A percentile compares a stretch with the other conserved stretches of the same genome.
Conservation (phyloP, 176 grass and related monocot genomes). For the Hyparrhenia diplandra region DNA sequence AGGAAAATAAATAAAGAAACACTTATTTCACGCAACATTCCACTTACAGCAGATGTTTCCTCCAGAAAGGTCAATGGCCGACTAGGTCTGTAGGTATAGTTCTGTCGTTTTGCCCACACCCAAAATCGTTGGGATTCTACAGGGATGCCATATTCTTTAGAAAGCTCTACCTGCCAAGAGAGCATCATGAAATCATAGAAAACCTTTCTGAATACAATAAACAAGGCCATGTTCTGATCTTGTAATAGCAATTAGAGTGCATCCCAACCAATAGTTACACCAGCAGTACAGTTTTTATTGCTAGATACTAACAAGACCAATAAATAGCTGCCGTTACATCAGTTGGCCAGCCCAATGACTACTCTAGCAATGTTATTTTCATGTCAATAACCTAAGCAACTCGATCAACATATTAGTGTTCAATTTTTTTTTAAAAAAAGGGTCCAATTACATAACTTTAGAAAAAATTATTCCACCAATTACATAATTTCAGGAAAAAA, state of each 20-base stretch:
- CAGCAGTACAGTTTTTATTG: neutral
- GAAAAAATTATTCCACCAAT: too few relatives aligned
- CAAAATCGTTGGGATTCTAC: slow-evolving; percentile 68
- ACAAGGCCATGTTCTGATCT: neutral
- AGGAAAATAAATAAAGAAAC: neutral
- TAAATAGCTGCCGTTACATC: neutral
- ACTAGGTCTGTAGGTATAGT: slow-evolving; percentile 49
- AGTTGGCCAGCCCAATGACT: neutral
- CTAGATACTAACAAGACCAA: neutral
- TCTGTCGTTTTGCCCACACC: slow-evolving; percentile 66
- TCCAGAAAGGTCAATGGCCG: slow-evolving; percentile 45
- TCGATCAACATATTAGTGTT: neutral
- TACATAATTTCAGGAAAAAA: too few relatives aligned
- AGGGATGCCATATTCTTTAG: slow-evolving; percentile 51
- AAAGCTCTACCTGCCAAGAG: slow-evolving; percentile 53
- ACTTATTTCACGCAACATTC: neutral
- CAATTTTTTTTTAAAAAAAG: too few relatives aligned
- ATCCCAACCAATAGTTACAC: neutral
- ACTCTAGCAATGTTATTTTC: neutral
- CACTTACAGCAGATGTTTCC: slow-evolving; percentile 54
- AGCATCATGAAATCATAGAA: slow-evolving; percentile 5
- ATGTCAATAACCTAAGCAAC: neutral
- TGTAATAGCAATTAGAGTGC: neutral
- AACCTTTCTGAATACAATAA: neutral
- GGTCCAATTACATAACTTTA: too few relatives aligned